phyloP scores from a whole-genome alignment of 768 basidiomycete species.

The Termitomyces sp. region DNA sequence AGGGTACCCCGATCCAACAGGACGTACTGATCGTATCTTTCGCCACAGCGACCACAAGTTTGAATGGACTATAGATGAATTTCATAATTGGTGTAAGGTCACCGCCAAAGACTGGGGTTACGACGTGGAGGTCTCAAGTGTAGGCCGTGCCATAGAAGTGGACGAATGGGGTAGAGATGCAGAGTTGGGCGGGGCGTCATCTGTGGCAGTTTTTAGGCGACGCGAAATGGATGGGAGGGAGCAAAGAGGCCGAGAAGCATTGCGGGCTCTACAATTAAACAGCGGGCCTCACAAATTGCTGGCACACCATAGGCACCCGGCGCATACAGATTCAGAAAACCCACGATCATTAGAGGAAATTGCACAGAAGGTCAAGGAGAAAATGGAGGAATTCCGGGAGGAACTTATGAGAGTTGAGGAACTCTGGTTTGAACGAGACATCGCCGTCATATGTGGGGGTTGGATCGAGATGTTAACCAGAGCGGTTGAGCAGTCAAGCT shows the following conservation, averaged over 20 bases:
- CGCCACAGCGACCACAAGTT: conserved; percentile 85
- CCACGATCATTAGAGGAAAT: conserved; percentile 43
- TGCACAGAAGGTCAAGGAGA: conserved; percentile 38
- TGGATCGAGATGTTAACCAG: conserved; percentile 52
- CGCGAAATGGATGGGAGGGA: conserved; percentile 33
- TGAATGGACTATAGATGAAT: conserved; percentile 82
- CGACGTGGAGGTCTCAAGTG: conserved; percentile 47
- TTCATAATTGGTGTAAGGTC: conserved; percentile 51
- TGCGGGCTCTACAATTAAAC: conserved; percentile 20
- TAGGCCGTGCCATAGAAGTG: conserved; percentile 52
- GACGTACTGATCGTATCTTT: conserved; percentile 68
- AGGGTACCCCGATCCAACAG: conserved; percentile 71
- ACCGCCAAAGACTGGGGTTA: conserved; percentile 71
- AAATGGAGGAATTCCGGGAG: conserved; percentile 52
- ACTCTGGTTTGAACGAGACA: conserved; percentile 43
- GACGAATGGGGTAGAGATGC: conserved; percentile 75
- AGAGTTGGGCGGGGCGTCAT: conserved; percentile 58
- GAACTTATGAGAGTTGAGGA: conserved; percentile 42
- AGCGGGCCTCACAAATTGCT: conserved; percentile 40
- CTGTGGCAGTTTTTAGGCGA: conserved; percentile 59
- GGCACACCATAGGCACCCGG: conserved; percentile 40
- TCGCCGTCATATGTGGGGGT: conserved; percentile 50
- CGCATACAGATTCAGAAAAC: conserved; percentile 42
- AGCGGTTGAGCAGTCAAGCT: conserved; percentile 38
- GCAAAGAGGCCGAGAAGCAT: conserved; percentile 28